These are phyloP conservation scores for Bipolaris oryzae DNA, from an alignment of 2,329 filamentous ascomycete genomes.

Conservation along the genomic window DNA sequence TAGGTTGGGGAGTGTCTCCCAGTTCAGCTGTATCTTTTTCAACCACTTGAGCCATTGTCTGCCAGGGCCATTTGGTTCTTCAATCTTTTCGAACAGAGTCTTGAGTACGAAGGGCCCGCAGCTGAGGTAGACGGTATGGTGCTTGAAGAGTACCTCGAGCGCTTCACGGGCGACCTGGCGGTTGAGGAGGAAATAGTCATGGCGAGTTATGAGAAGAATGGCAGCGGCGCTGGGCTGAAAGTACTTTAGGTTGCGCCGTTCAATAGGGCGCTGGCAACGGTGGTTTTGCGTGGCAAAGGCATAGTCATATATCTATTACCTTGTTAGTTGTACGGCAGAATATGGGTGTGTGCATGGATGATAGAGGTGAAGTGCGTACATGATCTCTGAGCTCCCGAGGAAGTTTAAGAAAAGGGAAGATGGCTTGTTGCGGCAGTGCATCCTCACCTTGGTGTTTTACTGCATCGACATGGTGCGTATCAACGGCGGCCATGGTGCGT, in stretches of 20 bases:
- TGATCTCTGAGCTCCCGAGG: slow-evolving; percentile 48
- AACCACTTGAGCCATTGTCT: slow-evolving; percentile 41
- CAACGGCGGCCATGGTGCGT: not conserved
- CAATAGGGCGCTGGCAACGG: slow-evolving; percentile 39
- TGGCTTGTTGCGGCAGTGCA: slow-evolving; percentile 2
- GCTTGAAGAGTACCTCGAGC: slow-evolving; percentile 43
- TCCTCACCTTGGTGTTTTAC: slow-evolving; percentile 7
- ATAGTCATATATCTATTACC: slow-evolving; percentile 40
- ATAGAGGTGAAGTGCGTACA: slow-evolving; percentile 21
- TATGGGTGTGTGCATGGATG: not conserved
- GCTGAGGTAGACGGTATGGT: slow-evolving; percentile 42
- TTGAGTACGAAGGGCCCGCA: slow-evolving; percentile 47
- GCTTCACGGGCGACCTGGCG: slow-evolving; percentile 44
- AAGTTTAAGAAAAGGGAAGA: slow-evolving; percentile 41
- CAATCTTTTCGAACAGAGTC: slow-evolving; percentile 35
- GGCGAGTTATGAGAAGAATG: slow-evolving; percentile 43
- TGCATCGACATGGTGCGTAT: not conserved
- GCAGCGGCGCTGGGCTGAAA: slow-evolving; percentile 40
- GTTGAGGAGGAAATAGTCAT: slow-evolving; percentile 43
- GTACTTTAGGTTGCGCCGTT: slow-evolving; percentile 42
- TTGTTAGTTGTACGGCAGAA: not conserved
- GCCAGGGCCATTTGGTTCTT: slow-evolving; percentile 29
- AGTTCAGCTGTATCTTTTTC: slow-evolving; percentile 42
- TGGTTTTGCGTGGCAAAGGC: slow-evolving; percentile 33
- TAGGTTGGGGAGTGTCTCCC: slow-evolving; percentile 46